Base-by-base conservation (phyloP, 176 grass and related monocot genomes). In the Aechmea fasciata region DNA sequence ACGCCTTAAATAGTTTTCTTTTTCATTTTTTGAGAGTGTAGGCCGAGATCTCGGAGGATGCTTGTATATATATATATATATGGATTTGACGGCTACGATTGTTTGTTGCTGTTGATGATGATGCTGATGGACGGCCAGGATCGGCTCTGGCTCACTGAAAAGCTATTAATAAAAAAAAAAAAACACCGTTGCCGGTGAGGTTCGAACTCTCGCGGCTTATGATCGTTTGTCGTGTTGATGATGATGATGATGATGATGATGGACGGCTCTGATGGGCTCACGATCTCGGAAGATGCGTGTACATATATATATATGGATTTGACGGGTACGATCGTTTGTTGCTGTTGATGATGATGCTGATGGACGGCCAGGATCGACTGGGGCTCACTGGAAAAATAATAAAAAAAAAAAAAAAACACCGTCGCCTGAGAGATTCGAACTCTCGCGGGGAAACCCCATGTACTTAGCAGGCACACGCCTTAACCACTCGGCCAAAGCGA, bases 391-490 rank as follows among this genome's bases (percentile, higher is more conserved):
- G 1, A 23, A 23, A 23, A 23, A 23, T 23, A 23, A 0, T 23
- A 0, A 23, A 23, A 23, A 23, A 26, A 26, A 26, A 15, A 0
- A 61, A 20, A 19, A 61, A 61, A 22, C 1, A 20, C 6, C 81
- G 78, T 84, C 75, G 83, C 83, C 78, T 87, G 83, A 96, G 79
- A 81, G 72, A 96, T 91, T 92, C 88, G 71, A 92, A 91, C 82
- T 88, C 82, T 86, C 79, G 85, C 90, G 70, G 88, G 84, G 69
- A 70, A 74, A 89, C 76, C 85, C 88, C 92, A 96, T 92, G 92
- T 96, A 92, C 92, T 96, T 96, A 92, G 88, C 88, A 96, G 92
- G 88, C 92, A 91, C 88, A 89, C 88, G 92, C 92, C 92, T 96
- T 96, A 96, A 92, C 92, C 92, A 96, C 92, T 96, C 88, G 92